These are phyloP conservation scores for Pseudogymnoascus sp. DNA, from an alignment of 2,329 filamentous ascomycete genomes.

Conservation along the genomic window DNA sequence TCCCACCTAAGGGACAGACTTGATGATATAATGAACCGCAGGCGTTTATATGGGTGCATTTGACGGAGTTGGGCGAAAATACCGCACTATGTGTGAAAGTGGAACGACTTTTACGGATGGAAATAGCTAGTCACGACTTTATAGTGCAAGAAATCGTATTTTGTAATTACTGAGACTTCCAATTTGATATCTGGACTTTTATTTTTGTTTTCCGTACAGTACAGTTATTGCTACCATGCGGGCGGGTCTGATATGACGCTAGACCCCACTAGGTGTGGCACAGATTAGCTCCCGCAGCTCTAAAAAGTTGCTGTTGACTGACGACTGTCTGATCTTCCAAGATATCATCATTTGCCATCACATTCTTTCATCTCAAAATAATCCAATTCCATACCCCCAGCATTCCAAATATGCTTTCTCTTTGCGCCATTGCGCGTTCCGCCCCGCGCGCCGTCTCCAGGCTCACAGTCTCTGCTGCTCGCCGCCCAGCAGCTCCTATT, in stretches of 20 bases:
- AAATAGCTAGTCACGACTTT: background rate
- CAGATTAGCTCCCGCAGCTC: constrained; percentile 8
- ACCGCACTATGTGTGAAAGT: background rate
- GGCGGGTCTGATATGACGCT: constrained; percentile 4
- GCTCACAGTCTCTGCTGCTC: constrained; percentile 43
- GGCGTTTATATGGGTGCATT: constrained; percentile 8
- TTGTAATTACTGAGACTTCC: background rate
- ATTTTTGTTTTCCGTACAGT: background rate
- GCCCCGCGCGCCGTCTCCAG: constrained; percentile 58
- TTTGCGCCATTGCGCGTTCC: constrained; percentile 57
- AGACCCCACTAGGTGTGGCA: constrained; percentile 3
- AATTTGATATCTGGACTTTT: background rate
- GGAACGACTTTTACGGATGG: background rate
- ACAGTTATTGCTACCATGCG: background rate
- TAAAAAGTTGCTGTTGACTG: constrained; percentile 6
- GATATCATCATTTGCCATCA: constrained; percentile 7
- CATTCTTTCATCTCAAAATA: constrained; percentile 12
- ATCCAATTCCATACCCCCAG: constrained; percentile 10
- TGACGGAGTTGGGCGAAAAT: constrained; percentile 7
- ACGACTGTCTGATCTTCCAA: background rate
- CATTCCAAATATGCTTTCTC: constrained; percentile 55
- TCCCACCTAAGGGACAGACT: constrained; percentile 59
- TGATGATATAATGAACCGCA: constrained; percentile 15
- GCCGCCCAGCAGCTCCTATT: constrained; percentile 38
- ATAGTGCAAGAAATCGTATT: background rate